Percentiles rank a stretch among this genome's conserved stretches.
Conservation (phyloP, 768 basidiomycete species). For the Lyophyllum decastes region DNA sequence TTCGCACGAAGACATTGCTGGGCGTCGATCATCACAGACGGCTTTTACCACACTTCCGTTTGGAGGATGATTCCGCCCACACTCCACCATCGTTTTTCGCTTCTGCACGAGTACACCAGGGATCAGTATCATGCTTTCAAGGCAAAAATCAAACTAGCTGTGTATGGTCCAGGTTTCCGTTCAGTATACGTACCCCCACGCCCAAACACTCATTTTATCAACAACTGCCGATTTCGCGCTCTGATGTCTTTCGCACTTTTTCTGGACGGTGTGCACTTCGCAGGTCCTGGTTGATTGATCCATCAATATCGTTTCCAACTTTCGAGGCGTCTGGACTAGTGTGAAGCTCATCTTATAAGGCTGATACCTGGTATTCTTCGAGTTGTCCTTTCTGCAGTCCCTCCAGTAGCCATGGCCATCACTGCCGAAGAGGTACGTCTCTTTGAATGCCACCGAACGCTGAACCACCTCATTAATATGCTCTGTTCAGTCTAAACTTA, state of each 20-base stretch:
- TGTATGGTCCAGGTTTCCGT: no score
- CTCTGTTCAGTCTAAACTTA: conserved; percentile 19
- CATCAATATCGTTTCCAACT: neutral
- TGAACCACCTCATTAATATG: neutral
- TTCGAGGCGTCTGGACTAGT: neutral
- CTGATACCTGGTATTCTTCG: neutral
- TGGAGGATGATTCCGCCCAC: neutral
- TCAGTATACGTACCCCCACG: neutral
- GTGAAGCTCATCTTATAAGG: neutral
- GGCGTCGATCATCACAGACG: neutral
- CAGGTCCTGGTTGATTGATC: neutral
- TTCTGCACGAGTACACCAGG: neutral
- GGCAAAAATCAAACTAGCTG: neutral
- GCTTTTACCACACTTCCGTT: neutral
- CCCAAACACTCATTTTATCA: neutral
- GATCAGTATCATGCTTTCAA: neutral
- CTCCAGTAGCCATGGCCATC: neutral
- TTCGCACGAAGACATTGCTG: neutral
- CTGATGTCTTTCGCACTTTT: no score
- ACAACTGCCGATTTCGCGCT: neutral
- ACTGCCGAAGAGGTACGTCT: neutral
- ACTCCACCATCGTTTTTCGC: neutral
- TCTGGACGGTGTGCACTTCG: neutral
- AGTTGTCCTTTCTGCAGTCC: neutral
- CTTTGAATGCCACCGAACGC: neutral